phyloP scores from a whole-genome alignment of 176 grass and related monocot genomes.

The Raddia guianensis region DNA sequence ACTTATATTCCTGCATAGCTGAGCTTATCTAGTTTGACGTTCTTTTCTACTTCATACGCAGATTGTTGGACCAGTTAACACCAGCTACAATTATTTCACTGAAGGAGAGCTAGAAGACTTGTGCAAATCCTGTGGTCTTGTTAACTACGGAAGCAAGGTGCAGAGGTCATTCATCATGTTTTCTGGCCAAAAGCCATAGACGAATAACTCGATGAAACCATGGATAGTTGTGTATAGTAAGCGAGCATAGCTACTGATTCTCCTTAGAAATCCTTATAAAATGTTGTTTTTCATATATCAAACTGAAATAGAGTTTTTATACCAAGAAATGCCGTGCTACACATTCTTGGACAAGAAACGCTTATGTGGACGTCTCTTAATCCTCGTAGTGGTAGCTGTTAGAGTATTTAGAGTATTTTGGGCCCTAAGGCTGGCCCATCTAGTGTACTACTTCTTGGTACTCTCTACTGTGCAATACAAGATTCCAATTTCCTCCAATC shows the following conservation, averaged over 20 bases:
- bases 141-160: constrained; percentile 81
- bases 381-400: no score
- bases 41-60: constrained; percentile 37
- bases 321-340: no score
- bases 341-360: no score
- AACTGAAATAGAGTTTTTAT: no score
- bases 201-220: not conserved
- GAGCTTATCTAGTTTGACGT: constrained; percentile 25
- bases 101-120: constrained; percentile 89
- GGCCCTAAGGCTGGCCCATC: no score
- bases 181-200: constrained; percentile 79
- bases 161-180: constrained; percentile 94
- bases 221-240: not conserved
- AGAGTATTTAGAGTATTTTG: no score
- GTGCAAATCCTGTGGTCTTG: constrained; percentile 81
- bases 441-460: no score
- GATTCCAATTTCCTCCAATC: no score
- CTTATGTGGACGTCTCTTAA: no score
- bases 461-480: no score
- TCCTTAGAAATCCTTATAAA: not conserved
- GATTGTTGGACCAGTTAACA: constrained; percentile 69
- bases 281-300: not conserved
- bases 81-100: constrained; percentile 86
- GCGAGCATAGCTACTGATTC: not conserved
- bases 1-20: constrained; percentile 1